Conservation (phyloP, 768 basidiomycete species). For the Tulasnella sp. region DNA sequence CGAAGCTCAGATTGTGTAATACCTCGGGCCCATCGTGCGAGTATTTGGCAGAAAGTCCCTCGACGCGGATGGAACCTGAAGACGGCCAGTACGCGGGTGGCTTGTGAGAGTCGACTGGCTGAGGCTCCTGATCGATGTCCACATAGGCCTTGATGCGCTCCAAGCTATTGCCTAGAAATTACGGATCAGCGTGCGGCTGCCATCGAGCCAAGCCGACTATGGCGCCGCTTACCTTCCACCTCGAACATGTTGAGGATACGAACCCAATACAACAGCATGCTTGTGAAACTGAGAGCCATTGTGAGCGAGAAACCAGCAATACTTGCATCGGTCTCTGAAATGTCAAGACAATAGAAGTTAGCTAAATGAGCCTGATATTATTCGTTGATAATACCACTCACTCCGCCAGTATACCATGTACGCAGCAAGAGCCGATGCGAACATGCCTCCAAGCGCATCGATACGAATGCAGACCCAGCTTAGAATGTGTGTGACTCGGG, state of each 20-base stretch:
- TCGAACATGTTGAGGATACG: slow-evolving; percentile 37
- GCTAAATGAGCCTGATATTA: too few relatives aligned
- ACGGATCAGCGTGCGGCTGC: neutral
- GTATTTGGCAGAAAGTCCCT: slow-evolving; percentile 42
- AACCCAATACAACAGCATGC: slow-evolving; percentile 39
- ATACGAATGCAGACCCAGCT: slow-evolving; percentile 44
- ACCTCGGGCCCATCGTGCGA: slow-evolving; percentile 46
- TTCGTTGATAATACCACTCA: neutral
- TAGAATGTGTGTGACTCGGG: neutral
- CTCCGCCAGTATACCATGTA: slow-evolving; percentile 41
- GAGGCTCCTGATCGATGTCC: slow-evolving; percentile 45
- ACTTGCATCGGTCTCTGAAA: slow-evolving; percentile 30
- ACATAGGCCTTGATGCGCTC: slow-evolving; percentile 47
- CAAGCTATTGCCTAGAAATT: slow-evolving; percentile 25
- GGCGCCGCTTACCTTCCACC: slow-evolving; percentile 29
- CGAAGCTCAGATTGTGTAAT: slow-evolving; percentile 47
- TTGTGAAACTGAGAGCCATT: slow-evolving; percentile 45
- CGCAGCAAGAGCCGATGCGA: slow-evolving; percentile 42
- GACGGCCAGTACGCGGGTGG: slow-evolving; percentile 59
- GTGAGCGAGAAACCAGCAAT: slow-evolving; percentile 32
- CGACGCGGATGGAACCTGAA: slow-evolving; percentile 41
- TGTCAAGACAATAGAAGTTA: neutral
- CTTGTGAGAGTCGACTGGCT: slow-evolving; percentile 30
- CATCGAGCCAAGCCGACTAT: neutral
- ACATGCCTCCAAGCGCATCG: slow-evolving; percentile 48